Evolutionary conservation across 306 rosid species (phyloP).

Genomic region (Spatholobus suberectus): DNA sequence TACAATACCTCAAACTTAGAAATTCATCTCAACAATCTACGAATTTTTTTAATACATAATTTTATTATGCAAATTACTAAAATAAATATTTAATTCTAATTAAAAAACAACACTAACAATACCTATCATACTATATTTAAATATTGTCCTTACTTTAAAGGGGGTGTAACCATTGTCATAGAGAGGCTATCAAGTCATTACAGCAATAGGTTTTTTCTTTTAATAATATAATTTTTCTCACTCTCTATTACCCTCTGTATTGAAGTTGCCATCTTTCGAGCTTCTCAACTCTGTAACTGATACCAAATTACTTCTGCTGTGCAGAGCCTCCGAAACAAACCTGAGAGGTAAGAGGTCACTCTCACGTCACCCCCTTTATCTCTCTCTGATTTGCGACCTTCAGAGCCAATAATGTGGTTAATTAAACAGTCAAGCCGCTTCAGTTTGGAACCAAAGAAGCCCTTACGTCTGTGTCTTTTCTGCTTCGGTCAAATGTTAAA

Average conservation of each 20-base stretch:
- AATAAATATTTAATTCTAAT: too few species aligned
- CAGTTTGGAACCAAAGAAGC: not conserved
- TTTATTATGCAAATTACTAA: too few species aligned
- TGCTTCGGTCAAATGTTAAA: slow-evolving; percentile 23
- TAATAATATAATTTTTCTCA: not conserved
- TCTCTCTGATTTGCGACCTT: slow-evolving; percentile 16
- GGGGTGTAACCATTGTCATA: too few species aligned
- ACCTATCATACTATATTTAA: too few species aligned
- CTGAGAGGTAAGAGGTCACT: slow-evolving; percentile 40
- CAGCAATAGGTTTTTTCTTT: too few species aligned
- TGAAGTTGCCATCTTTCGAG: slow-evolving; percentile 6
- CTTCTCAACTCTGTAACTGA: not conserved
- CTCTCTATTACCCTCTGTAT: not conserved
- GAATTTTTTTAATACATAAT: too few species aligned
- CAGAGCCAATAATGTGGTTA: slow-evolving; percentile 20
- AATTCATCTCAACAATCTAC: too few species aligned
- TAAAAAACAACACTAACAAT: too few species aligned
- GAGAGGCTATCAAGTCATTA: too few species aligned
- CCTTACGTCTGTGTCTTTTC: not conserved
- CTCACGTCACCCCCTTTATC: slow-evolving; percentile 35
- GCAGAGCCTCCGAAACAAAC: slow-evolving; percentile 21
- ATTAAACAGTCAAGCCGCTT: not conserved
- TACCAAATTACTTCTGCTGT: slow-evolving; percentile 37
- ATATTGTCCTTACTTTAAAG: too few species aligned
- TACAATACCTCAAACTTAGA: too few species aligned